A percentile compares a stretch with the other conserved stretches of the same genome.
These are phyloP conservation scores for Basipetospora chlamydospora DNA, from an alignment of 2,329 filamentous ascomycete genomes.

Conservation along the genomic window DNA sequence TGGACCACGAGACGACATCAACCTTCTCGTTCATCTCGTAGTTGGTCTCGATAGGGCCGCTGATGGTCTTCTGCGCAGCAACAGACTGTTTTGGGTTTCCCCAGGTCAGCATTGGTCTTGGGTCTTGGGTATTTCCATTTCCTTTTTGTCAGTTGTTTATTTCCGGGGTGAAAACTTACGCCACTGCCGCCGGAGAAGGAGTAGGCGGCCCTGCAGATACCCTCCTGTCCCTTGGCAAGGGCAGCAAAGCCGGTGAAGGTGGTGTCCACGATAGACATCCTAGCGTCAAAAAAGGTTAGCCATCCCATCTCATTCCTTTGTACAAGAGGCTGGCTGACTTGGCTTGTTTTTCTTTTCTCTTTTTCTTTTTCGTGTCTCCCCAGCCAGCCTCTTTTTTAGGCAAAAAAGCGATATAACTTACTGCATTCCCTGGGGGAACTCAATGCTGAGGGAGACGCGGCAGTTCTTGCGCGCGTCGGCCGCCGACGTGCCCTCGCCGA, in stretches of 20 bases:
- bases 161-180: not conserved
- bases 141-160: not conserved
- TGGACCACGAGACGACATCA: conserved; percentile 12
- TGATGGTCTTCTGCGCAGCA: conserved; percentile 15
- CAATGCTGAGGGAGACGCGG: conserved; percentile 14
- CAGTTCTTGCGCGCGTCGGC: conserved; percentile 15
- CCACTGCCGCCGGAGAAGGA: conserved; percentile 13
- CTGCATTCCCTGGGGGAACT: conserved; percentile 13
- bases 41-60: conserved; percentile 14
- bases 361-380: not conserved
- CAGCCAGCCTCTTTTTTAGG: not conserved
- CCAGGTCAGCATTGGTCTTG: too few species aligned
- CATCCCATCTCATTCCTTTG: too few species aligned
- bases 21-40: conserved; percentile 15
- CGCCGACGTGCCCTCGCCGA: conserved; percentile 10
- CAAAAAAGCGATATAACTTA: conserved; percentile 6
- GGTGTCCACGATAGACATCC: conserved; percentile 14
- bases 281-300: not conserved
- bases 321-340: too few species aligned
- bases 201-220: conserved; percentile 14
- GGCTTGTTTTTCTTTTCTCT: not conserved
- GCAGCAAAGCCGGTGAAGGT: conserved; percentile 14
- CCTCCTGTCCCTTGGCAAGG: conserved; percentile 13
- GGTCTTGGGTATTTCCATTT: too few species aligned
- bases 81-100: conserved; percentile 9